A percentile compares a stretch with the other conserved stretches of the same genome.
Conservation (phyloP, 495 filamentous ascomycete genomes). For the Apiosordaria backusii region DNA sequence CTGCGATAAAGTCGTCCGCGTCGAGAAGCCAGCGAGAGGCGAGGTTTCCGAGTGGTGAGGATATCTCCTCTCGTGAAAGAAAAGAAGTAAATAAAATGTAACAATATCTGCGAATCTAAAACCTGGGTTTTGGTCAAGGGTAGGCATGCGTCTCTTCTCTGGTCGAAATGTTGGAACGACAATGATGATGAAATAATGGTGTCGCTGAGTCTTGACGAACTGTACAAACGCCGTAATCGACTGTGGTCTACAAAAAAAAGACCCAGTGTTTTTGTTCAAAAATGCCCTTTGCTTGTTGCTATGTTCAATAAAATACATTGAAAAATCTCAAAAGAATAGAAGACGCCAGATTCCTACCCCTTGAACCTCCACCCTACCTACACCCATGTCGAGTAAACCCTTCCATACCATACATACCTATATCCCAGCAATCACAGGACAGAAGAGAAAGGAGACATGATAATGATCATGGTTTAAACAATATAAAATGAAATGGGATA, state of each 20-base stretch:
- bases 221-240: too few relatives aligned
- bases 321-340: neutral
- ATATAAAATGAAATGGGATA: slow-evolving; percentile 4
- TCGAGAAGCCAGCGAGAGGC: slow-evolving; percentile 50
- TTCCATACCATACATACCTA: neutral
- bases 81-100: neutral
- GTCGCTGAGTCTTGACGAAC: too few relatives aligned
- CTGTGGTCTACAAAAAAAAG: too few relatives aligned
- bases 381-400: neutral
- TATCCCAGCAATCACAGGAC: neutral
- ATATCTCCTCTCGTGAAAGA: neutral
- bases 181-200: too few relatives aligned
- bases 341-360: neutral
- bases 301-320: neutral
- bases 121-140: too few relatives aligned
- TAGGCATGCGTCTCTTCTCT: too few relatives aligned
- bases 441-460: neutral
- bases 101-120: neutral
- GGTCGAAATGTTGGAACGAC: too few relatives aligned
- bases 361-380: neutral
- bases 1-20: slow-evolving; percentile 73
- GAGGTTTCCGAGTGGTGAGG: slow-evolving; percentile 51
- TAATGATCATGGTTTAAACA: neutral
- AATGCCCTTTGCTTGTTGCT: neutral
- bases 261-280: too few relatives aligned